These are phyloP conservation scores for Actinidia arguta DNA, from an alignment of 179 eudicot genomes.

Conservation along the genomic window DNA sequence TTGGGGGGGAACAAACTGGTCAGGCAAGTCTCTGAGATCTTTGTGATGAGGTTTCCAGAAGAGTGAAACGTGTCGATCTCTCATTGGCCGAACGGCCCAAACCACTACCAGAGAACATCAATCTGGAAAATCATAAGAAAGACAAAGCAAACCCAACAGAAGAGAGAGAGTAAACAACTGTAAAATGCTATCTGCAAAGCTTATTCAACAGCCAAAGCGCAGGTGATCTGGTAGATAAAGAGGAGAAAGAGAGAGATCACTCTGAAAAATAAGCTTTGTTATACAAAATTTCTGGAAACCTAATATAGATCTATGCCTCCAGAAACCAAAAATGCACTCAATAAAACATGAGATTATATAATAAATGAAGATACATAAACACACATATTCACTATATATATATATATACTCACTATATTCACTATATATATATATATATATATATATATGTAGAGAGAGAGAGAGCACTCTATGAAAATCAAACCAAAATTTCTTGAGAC, in stretches of 20 bases:
- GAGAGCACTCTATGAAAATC: background rate
- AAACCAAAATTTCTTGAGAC: background rate
- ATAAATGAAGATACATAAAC: no score
- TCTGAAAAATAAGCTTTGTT: background rate
- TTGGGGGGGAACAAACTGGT: background rate
- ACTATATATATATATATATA: no score
- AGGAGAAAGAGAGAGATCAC: background rate
- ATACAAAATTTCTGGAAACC: background rate
- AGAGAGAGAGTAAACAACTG: no score
- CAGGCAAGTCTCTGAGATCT: slow-evolving; percentile 19
- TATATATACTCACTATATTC: no score
- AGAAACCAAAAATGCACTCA: background rate
- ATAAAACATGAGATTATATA: no score
- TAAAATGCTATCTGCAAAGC: no score
- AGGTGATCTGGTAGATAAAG: no score
- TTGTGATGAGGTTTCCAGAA: slow-evolving; percentile 16
- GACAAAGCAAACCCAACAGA: no score
- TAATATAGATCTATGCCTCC: background rate
- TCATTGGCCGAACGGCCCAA: slow-evolving; percentile 28
- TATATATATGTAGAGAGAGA: background rate
- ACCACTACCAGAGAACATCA: slow-evolving; percentile 3
- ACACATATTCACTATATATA: no score
- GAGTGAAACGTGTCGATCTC: slow-evolving; percentile 40
- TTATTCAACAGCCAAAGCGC: no score
- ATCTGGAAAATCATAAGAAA: no score